phyloP scores from a whole-genome alignment of 2,329 filamentous ascomycete genomes.

The Colletotrichum salicis region DNA sequence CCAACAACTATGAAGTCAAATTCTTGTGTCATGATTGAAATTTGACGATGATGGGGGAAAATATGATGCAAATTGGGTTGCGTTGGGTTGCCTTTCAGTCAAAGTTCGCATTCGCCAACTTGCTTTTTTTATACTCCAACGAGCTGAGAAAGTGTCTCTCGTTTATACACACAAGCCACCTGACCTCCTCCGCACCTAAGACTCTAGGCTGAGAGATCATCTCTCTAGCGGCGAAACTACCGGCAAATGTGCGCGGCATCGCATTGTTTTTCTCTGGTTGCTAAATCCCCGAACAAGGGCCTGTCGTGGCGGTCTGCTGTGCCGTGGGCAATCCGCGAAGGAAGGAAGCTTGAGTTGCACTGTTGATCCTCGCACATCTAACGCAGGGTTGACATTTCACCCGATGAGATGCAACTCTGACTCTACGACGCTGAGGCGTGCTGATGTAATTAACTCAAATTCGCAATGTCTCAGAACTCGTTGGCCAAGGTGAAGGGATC shows the following conservation, averaged over 20 bases:
- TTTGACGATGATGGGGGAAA: not conserved
- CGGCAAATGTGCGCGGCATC: not conserved
- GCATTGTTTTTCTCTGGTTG: not conserved
- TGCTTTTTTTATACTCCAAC: not conserved
- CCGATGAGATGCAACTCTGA: not conserved
- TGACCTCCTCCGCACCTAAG: not conserved
- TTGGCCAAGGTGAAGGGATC: not conserved
- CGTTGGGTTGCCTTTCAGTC: not conserved
- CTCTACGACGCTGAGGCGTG: not conserved
- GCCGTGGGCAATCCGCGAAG: not conserved
- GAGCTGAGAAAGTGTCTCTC: not conserved
- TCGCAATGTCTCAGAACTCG: not conserved
- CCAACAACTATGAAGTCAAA: conserved; percentile 50
- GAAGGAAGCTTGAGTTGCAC: not conserved
- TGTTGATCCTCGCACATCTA: not conserved
- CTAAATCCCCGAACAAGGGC: not conserved
- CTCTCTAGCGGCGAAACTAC: not conserved
- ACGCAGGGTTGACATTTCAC: not conserved
- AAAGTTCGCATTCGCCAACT: not conserved
- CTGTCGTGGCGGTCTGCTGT: not conserved
- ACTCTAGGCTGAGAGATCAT: not conserved
- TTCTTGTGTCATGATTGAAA: not conserved
- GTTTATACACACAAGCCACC: not conserved
- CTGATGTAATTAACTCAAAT: not conserved
- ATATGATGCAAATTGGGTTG: not conserved